Conservation (phyloP, 495 filamentous ascomycete species). For the Niebla homalea region DNA sequence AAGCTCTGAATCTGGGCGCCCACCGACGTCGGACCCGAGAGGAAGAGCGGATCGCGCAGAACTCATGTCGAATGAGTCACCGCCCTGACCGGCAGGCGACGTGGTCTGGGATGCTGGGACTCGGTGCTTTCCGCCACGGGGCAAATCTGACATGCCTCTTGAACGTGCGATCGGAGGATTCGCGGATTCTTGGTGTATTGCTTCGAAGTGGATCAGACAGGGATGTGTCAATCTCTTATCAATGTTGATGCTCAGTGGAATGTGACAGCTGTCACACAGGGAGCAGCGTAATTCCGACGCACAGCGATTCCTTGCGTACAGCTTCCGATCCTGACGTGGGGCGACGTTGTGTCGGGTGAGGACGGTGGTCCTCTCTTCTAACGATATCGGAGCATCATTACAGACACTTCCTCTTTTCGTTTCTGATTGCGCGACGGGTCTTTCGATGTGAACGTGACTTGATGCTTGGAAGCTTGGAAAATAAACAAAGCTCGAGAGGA, state of each 20-base stretch:
- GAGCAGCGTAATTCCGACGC: not conserved
- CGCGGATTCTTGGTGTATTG: not conserved
- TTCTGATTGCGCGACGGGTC: too few species aligned
- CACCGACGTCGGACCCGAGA: conserved; percentile 9
- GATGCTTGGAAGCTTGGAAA: too few species aligned
- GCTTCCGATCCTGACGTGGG: not conserved
- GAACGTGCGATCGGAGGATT: not conserved
- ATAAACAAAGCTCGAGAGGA: not conserved
- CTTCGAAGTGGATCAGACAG: too few species aligned
- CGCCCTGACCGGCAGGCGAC: conserved; percentile 14
- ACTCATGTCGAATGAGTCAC: conserved; percentile 16
- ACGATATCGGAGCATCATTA: not conserved
- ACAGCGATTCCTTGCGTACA: not conserved
- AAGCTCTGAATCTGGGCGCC: conserved; percentile 2
- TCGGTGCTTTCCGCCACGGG: not conserved
- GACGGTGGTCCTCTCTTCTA: not conserved
- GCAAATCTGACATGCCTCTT: not conserved
- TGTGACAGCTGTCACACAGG: not conserved
- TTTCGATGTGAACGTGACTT: too few species aligned
- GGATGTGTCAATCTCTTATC: too few species aligned
- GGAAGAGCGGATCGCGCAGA: conserved; percentile 4
- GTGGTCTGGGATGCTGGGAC: conserved; percentile 13
- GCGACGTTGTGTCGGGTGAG: not conserved
- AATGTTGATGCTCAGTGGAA: too few species aligned
- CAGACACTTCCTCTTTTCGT: too few species aligned